Conservation (phyloP, 495 filamentous ascomycete genomes). For the Daldinia caldariorum region DNA sequence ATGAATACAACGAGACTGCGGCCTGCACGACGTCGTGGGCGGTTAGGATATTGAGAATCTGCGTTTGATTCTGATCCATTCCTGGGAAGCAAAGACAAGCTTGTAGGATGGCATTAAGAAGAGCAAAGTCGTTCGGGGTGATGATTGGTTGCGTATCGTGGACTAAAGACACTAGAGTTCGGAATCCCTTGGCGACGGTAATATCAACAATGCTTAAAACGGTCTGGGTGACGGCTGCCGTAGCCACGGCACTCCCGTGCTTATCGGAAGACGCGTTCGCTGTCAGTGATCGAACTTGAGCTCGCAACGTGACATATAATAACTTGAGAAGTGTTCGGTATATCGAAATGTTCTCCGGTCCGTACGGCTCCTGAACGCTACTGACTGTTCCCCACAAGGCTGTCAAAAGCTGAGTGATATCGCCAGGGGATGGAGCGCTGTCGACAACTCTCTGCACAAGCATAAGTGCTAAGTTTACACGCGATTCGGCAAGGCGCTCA, state of each 20-base stretch:
- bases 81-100: conserved; percentile 77
- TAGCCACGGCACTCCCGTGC: conserved; percentile 50
- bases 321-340: conserved; percentile 85
- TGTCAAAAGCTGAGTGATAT: conserved; percentile 69
- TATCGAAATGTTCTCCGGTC: conserved; percentile 70
- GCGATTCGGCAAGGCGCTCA: conserved; percentile 70
- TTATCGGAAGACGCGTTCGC: conserved; percentile 46
- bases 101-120: conserved; percentile 90
- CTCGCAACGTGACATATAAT: conserved; percentile 82
- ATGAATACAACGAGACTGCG: conserved; percentile 89
- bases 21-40: conserved; percentile 78
- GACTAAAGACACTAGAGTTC: conserved; percentile 75
- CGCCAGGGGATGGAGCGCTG: conserved; percentile 65
- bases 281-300: conserved; percentile 48
- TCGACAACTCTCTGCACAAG: conserved; percentile 79
- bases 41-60: conserved; percentile 71
- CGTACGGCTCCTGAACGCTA: conserved; percentile 70
- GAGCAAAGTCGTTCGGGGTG: conserved; percentile 78
- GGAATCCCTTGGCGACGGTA: conserved; percentile 83
- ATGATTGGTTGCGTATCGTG: conserved; percentile 65
- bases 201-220: conserved; percentile 78
- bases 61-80: conserved; percentile 67
- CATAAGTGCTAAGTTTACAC: conserved; percentile 79
- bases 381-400: conserved; percentile 75
- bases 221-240: conserved; percentile 56